These are phyloP conservation scores for Geotrichum macrosporum DNA, from an alignment of 1,139 yeast genomes.

Conservation along the genomic window DNA sequence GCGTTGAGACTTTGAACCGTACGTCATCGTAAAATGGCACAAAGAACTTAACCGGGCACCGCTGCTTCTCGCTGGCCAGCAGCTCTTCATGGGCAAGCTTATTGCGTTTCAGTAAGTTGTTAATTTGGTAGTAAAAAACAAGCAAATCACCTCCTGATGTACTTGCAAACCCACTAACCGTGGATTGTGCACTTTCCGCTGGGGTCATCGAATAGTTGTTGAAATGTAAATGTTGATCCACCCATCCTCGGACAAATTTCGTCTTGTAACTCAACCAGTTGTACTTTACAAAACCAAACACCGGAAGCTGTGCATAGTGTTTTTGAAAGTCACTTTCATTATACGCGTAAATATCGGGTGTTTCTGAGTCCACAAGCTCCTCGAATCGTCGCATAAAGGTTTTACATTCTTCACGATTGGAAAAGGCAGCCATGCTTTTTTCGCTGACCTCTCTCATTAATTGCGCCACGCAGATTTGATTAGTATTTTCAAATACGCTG, in stretches of 20 bases:
- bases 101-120: constrained; percentile 8
- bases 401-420: constrained; percentile 5
- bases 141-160: constrained; percentile 18
- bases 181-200: constrained; percentile 21
- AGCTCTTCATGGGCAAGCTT: constrained; percentile 15
- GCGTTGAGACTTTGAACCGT: constrained; percentile 20
- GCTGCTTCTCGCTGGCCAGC: constrained; percentile 14
- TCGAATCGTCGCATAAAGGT: constrained; percentile 16
- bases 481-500: constrained; percentile 17
- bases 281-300: constrained; percentile 17
- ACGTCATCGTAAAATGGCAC: constrained; percentile 22
- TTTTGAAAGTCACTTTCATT: constrained; percentile 18
- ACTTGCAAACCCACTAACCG: constrained; percentile 10
- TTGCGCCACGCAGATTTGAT: constrained; percentile 21
- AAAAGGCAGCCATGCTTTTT: constrained; percentile 7
- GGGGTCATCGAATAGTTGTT: constrained; percentile 22
- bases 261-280: constrained; percentile 22
- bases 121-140: constrained; percentile 17
- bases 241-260: constrained; percentile 22
- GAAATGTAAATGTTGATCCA: constrained; percentile 21
- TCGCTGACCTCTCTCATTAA: constrained; percentile 20
- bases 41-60: constrained; percentile 20
- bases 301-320: constrained; percentile 15
- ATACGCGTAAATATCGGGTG: constrained; percentile 21
- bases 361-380: constrained; percentile 22